Conservation (phyloP, 176 grass and related monocot species). For the Tuctoria greenei region DNA sequence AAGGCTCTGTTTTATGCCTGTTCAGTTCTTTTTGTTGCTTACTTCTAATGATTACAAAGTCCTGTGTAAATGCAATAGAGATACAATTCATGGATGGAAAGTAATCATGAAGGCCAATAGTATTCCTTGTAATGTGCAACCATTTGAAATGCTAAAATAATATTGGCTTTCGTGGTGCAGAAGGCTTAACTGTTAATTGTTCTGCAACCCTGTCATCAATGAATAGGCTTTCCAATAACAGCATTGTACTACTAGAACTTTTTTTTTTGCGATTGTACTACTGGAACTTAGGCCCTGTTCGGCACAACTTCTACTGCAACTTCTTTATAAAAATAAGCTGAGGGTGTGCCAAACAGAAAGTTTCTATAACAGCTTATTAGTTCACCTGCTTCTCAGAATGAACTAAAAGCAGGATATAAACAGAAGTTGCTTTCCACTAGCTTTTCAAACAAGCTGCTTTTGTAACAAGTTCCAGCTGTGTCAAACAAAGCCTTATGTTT, state of each 20-base stretch:
- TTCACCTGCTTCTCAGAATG: too few relatives aligned
- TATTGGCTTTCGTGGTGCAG: background rate
- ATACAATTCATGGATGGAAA: background rate
- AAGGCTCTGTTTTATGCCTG: background rate
- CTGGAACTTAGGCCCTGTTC: too few relatives aligned
- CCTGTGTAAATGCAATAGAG: background rate
- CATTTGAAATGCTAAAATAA: background rate
- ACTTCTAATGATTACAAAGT: conserved; percentile 7
- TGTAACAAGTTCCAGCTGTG: too few relatives aligned
- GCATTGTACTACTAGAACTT: conserved; percentile 4
- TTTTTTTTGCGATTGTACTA: too few relatives aligned
- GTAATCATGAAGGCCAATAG: conserved; percentile 3
- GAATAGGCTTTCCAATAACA: background rate
- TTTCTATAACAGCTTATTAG: too few relatives aligned
- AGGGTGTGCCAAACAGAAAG: too few relatives aligned
- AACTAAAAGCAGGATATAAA: too few relatives aligned
- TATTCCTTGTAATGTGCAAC: conserved; percentile 7
- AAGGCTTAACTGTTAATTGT: background rate
- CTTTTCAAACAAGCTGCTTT: too few relatives aligned
- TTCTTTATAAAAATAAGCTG: too few relatives aligned
- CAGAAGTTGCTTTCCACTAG: too few relatives aligned
- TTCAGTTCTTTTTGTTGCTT: conserved; percentile 16
- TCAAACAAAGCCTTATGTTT: conserved; percentile 28
- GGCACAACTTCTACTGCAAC: too few relatives aligned
- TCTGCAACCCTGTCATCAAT: background rate